Percentiles rank a stretch among this genome's conserved stretches.
These are phyloP conservation scores for Phyllachora maydis DNA, from an alignment of 2,329 filamentous ascomycete species.

Conservation along the genomic window DNA sequence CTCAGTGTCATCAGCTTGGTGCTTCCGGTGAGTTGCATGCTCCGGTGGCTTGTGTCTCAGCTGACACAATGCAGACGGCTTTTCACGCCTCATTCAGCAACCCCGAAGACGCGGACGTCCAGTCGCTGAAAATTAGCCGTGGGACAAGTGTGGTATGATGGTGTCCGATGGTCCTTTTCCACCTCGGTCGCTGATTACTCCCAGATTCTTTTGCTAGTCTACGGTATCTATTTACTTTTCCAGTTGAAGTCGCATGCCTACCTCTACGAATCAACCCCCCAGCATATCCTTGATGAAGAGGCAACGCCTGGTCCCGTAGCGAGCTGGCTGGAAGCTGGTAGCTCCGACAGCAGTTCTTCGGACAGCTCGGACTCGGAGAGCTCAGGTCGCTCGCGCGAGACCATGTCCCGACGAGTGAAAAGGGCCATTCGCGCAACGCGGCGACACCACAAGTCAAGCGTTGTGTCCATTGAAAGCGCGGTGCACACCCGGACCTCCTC, in stretches of 20 bases:
- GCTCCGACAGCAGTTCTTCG: conserved; percentile 30
- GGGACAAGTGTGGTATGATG: conserved; percentile 62
- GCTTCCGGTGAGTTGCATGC: conserved; percentile 38
- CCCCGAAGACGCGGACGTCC: conserved; percentile 35
- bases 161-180: neutral
- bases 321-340: conserved; percentile 59
- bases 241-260: conserved; percentile 85
- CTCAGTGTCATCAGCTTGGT: conserved; percentile 78
- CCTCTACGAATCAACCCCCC: conserved; percentile 80
- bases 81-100: conserved; percentile 76
- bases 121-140: conserved; percentile 69
- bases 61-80: conserved; percentile 38
- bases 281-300: conserved; percentile 84
- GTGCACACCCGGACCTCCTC: conserved; percentile 17
- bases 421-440: conserved; percentile 46
- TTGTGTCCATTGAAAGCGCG: conserved; percentile 32
- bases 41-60: conserved; percentile 3
- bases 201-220: conserved; percentile 59
- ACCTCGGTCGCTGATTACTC: conserved; percentile 1
- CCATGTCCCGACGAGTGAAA: conserved; percentile 56
- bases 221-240: conserved; percentile 68
- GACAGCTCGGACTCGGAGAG: conserved; percentile 49
- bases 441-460: conserved; percentile 58
- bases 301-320: conserved; percentile 68
- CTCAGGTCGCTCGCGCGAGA: conserved; percentile 37